Percentiles rank a stretch among this genome's conserved stretches.
These are phyloP conservation scores for Aspergillus persii DNA, from an alignment of 2,329 filamentous ascomycete genomes.

Conservation along the genomic window DNA sequence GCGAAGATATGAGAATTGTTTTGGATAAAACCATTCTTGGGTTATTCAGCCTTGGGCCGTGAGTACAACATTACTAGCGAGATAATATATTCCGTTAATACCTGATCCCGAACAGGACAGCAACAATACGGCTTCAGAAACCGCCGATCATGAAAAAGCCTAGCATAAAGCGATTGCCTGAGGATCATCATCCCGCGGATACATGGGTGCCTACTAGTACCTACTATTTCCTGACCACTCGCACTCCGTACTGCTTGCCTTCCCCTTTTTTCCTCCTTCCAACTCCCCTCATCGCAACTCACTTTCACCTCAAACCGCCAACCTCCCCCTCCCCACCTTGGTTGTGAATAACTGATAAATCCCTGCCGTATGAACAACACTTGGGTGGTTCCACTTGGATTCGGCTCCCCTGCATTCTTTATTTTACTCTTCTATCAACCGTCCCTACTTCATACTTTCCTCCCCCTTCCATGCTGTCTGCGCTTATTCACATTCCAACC, in stretches of 20 bases:
- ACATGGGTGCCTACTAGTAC: too few relatives aligned
- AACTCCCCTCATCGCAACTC: background rate
- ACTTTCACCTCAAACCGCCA: too few relatives aligned
- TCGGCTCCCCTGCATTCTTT: constrained; percentile 15
- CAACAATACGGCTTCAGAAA: too few relatives aligned
- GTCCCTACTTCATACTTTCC: constrained; percentile 12
- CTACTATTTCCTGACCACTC: background rate
- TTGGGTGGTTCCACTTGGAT: background rate
- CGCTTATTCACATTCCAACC: constrained; percentile 12
- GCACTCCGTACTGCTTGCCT: background rate
- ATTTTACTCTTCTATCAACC: constrained; percentile 16
- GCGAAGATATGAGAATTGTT: too few relatives aligned
- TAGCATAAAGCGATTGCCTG: too few relatives aligned
- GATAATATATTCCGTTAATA: too few relatives aligned
- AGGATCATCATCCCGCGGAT: too few relatives aligned
- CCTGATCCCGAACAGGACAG: too few relatives aligned
- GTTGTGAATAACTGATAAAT: background rate
- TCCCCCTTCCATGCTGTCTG: constrained; percentile 9
- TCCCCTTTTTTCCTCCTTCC: constrained; percentile 5
- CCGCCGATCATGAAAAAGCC: too few relatives aligned
- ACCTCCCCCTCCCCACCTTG: background rate
- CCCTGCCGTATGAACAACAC: background rate
- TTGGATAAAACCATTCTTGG: too few relatives aligned
- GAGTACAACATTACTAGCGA: too few relatives aligned
- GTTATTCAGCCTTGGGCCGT: too few relatives aligned